phyloP scores from a whole-genome alignment of 1,284 basidiomycete species.

The Pseudozyma flocculosa region DNA sequence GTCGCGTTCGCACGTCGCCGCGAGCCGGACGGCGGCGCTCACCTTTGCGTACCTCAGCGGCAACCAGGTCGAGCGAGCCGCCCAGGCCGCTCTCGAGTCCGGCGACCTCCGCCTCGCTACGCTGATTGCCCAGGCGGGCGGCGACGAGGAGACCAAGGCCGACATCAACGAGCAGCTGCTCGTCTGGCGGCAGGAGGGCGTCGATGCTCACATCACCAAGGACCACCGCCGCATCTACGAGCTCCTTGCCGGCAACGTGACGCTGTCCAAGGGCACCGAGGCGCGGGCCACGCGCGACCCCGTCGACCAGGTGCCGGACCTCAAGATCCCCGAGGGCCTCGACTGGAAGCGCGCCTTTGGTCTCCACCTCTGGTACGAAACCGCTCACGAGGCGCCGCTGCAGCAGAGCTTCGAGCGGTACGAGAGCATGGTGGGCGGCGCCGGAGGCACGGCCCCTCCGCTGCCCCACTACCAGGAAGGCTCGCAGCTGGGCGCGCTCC shows the following conservation, averaged over 20 bases:
- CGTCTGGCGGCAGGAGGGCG: slow-evolving; percentile 78
- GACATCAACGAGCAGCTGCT: slow-evolving; percentile 77
- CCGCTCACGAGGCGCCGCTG: slow-evolving; percentile 72
- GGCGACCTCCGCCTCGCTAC: slow-evolving; percentile 85
- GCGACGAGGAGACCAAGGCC: slow-evolving; percentile 73
- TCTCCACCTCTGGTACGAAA: slow-evolving; percentile 84
- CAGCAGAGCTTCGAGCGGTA: slow-evolving; percentile 72
- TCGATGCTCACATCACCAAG: slow-evolving; percentile 71
- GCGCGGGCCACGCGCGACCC: slow-evolving; percentile 61
- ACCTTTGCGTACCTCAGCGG: slow-evolving; percentile 81
- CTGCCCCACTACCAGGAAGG: slow-evolving; percentile 54
- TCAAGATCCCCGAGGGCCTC: slow-evolving; percentile 74
- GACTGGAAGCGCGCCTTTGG: slow-evolving; percentile 97
- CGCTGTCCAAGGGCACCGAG: slow-evolving; percentile 64
- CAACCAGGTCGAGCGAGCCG: slow-evolving; percentile 81
- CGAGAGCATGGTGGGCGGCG: slow-evolving; percentile 59
- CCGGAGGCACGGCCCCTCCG: slow-evolving; percentile 49
- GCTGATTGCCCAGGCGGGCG: slow-evolving; percentile 83
- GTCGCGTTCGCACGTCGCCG: slow-evolving; percentile 50
- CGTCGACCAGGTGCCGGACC: slow-evolving; percentile 67
- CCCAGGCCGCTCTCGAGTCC: slow-evolving; percentile 72
- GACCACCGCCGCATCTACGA: slow-evolving; percentile 80
- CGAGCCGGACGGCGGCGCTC: slow-evolving; percentile 38
- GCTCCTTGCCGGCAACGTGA: slow-evolving; percentile 77
- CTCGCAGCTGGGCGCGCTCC: slow-evolving; percentile 38